These are phyloP conservation scores for Orbilia ellipsospora DNA, from an alignment of 2,329 filamentous ascomycete genomes.

Conservation along the genomic window DNA sequence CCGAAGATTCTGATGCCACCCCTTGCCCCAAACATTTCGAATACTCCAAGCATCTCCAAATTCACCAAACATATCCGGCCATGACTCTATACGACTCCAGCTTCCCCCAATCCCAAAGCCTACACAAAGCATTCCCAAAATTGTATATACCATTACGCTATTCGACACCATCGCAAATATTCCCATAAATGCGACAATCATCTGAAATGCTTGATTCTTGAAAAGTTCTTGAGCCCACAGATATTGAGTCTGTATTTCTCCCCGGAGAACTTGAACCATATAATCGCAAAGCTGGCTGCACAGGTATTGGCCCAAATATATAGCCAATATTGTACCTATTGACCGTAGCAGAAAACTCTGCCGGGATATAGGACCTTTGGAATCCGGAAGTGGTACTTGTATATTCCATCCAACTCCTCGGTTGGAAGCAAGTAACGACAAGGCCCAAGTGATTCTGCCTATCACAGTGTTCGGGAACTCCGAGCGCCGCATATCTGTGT, in stretches of 20 bases:
- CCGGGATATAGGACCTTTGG: too few species aligned
- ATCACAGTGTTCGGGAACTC: too few species aligned
- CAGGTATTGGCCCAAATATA: slow-evolving; percentile 22
- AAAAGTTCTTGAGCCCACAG: slow-evolving; percentile 25
- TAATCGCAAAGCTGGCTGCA: slow-evolving; percentile 22
- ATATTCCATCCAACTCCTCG: too few species aligned
- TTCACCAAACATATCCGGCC: slow-evolving; percentile 27
- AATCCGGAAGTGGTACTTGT: too few species aligned
- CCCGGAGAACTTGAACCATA: slow-evolving; percentile 21
- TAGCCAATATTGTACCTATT: slow-evolving; percentile 10
- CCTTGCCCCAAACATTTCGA: slow-evolving; percentile 33
- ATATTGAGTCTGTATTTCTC: slow-evolving; percentile 5
- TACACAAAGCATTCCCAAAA: slow-evolving; percentile 14
- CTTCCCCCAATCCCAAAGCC: slow-evolving; percentile 8
- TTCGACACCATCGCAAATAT: slow-evolving; percentile 30
- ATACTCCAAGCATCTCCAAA: slow-evolving; percentile 34
- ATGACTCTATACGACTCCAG: slow-evolving; percentile 20
- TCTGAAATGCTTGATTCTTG: slow-evolving; percentile 12
- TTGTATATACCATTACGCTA: slow-evolving; percentile 14
- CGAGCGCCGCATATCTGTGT: not conserved
- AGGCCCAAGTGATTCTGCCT: too few species aligned
- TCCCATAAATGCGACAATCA: slow-evolving; percentile 22
- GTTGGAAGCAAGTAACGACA: too few species aligned
- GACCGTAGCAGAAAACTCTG: not conserved
- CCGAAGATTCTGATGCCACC: slow-evolving; percentile 33